Base-by-base conservation (phyloP, 202 grass and related monocot genomes). In the Digitaria exilis region DNA sequence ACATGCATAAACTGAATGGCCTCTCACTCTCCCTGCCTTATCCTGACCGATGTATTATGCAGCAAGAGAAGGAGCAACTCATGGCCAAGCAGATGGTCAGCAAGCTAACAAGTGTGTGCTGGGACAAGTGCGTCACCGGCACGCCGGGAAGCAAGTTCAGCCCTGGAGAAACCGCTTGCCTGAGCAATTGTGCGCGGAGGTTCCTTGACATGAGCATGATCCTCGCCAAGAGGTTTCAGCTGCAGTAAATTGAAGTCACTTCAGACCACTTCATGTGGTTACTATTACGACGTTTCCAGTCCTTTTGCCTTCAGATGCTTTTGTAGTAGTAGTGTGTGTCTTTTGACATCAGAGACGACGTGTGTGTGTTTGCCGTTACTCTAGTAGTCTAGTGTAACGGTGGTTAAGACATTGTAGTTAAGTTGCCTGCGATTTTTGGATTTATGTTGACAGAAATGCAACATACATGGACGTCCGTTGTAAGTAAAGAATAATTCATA, bases 11-110 rank as follows among this genome's bases (percentile, higher is more conserved):
- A 37, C 35, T n/a, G 35, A 3, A 5, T 37, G 35, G 35, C 35
- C 35, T 37, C 35, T 37, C 35, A 5, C 35, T 37, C 35, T 37
- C 3, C 35, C 35, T 37, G 35, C 32, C 4, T 73, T n/a, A 39
- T 69, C 37, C 12, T 17, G 3, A 29, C n/a, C 6, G 21, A 24
- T 62, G 30, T 11, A 24, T 31, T 63, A 19, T 93, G 71, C 76
- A 97, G 94, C 75, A 97, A 88, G 85, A 97, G 87, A 86, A 90
- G 75, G 39, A 93, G 58, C 88, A 57, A 72, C 80, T 92, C 44
- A 93, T 97, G 94, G 15, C 88, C 22, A 88, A 44, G 35, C 79
- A 97, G 79, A 88, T 91, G 71, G 72, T 97, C 6, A 83, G 91
- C 44, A 97, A 93, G 68, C 49, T 97, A 19, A 97, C 94, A 5